Conservation (phyloP, 805 yeast species). For the Zygotorulaspora chibaensis region DNA sequence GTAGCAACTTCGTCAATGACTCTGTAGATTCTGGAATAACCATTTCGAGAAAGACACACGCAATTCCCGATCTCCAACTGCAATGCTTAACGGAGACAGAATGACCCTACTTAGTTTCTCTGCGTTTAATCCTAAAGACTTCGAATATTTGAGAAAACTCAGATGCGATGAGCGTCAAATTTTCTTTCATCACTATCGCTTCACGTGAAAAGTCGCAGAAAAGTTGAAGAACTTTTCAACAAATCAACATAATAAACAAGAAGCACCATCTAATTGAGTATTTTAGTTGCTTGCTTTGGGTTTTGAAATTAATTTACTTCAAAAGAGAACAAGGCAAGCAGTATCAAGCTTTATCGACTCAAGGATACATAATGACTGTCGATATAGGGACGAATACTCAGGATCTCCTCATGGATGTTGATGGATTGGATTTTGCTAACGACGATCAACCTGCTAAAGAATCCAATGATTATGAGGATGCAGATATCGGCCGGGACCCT, state of each 20-base stretch:
- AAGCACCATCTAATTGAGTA: too few relatives aligned
- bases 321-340: too few relatives aligned
- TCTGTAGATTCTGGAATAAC: constrained; percentile 39
- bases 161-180: constrained; percentile 13
- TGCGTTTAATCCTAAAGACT: not conserved
- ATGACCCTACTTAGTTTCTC: not conserved
- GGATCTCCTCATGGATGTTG: constrained; percentile 28
- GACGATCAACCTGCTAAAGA: constrained; percentile 7
- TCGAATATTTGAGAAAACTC: constrained; percentile 7
- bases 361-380: constrained; percentile 5
- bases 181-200: constrained; percentile 7
- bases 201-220: constrained; percentile 1
- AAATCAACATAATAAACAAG: not conserved
- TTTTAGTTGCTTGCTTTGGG: not conserved
- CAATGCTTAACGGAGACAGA: not conserved
- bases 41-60: constrained; percentile 3
- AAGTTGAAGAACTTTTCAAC: constrained; percentile 1
- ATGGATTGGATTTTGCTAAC: constrained; percentile 24
- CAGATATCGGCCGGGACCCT: constrained; percentile 23
- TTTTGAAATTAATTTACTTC: not conserved
- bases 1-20: constrained; percentile 50
- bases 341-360: not conserved
- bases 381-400: constrained; percentile 5
- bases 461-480: constrained; percentile 21
- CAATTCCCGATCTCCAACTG: not conserved